A percentile compares a stretch with the other conserved stretches of the same genome.
Evolutionary conservation across 2,329 filamentous ascomycete genomes (phyloP).

Genomic region (Paraconiothyrium sp.): DNA sequence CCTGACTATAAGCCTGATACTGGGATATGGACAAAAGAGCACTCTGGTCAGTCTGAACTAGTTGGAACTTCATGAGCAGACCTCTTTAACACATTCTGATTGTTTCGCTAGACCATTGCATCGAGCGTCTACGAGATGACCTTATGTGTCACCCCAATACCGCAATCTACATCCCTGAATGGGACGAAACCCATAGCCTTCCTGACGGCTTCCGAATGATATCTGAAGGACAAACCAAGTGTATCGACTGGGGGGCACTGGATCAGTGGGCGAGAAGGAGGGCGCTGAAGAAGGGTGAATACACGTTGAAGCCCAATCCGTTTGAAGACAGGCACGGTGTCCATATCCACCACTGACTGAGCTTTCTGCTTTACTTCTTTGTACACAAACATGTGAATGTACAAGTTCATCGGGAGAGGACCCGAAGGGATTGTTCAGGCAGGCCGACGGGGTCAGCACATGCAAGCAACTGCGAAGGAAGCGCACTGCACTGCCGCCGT

Average conservation of each 20-base stretch:
- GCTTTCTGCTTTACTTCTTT: too few species aligned
- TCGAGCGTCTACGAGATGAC: constrained; percentile 15
- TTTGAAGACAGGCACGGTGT: constrained; percentile 1
- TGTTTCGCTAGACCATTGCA: constrained; percentile 11
- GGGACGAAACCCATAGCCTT: constrained; percentile 2
- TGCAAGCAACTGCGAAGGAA: too few species aligned
- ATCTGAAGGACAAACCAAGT: constrained; percentile 8
- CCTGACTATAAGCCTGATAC: constrained; percentile 5
- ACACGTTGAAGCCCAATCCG: constrained; percentile 9
- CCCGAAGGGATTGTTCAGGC: too few species aligned
- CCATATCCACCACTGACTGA: background rate
- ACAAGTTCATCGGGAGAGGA: too few species aligned
- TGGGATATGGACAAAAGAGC: constrained; percentile 11
- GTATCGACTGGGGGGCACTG: constrained; percentile 11
- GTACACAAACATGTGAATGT: too few species aligned
- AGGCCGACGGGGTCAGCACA: too few species aligned
- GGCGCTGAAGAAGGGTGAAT: constrained; percentile 8
- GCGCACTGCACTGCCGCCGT: too few species aligned
- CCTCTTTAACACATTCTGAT: background rate
- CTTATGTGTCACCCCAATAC: constrained; percentile 14
- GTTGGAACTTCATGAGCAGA: background rate
- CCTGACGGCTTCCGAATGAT: constrained; percentile 13
- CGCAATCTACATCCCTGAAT: constrained; percentile 13
- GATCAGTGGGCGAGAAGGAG: constrained; percentile 14
- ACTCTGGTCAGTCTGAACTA: constrained; percentile 2